Conservation (phyloP, 768 basidiomycete genomes). For the Chalciporus sphaerocephalus region DNA sequence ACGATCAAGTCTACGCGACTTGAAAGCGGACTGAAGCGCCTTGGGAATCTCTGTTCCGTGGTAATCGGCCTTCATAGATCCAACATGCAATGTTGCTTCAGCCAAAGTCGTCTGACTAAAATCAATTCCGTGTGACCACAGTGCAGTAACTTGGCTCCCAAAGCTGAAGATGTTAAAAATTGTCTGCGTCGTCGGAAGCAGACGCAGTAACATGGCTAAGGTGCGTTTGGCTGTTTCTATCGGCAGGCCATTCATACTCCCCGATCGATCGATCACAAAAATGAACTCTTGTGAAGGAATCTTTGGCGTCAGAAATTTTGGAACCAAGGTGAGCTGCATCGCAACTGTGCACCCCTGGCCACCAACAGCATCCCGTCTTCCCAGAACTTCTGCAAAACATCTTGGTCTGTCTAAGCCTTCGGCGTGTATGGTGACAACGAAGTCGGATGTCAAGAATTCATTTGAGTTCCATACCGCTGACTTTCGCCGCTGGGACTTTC, state of each 20-base stretch:
- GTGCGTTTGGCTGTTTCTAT: constrained; percentile 49
- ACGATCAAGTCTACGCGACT: constrained; percentile 28
- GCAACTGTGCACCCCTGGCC: constrained; percentile 35
- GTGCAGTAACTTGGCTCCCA: constrained; percentile 24
- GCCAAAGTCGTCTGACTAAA: constrained; percentile 32
- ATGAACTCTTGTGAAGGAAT: constrained; percentile 51
- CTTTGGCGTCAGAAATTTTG: constrained; percentile 43
- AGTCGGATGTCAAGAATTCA: constrained; percentile 44
- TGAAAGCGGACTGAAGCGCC: constrained; percentile 41
- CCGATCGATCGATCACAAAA: constrained; percentile 57
- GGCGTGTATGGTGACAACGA: constrained; percentile 48
- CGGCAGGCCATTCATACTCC: constrained; percentile 43
- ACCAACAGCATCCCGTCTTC: constrained; percentile 3
- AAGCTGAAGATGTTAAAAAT: constrained; percentile 60
- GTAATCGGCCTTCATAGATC: constrained; percentile 37
- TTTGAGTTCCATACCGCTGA: constrained; percentile 39
- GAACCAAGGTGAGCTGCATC: constrained; percentile 53
- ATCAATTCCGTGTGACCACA: constrained; percentile 36
- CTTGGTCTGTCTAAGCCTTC: constrained; percentile 49
- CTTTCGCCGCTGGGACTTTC: constrained; percentile 38
- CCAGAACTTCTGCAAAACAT: constrained; percentile 49
- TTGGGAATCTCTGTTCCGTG: constrained; percentile 50
- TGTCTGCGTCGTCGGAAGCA: constrained; percentile 42
- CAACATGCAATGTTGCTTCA: constrained; percentile 39
- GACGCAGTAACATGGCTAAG: constrained; percentile 42